A percentile compares a stretch with the other conserved stretches of the same genome.
Conservation (phyloP, 1,139 yeast genomes). For the Candida freyschussii region DNA sequence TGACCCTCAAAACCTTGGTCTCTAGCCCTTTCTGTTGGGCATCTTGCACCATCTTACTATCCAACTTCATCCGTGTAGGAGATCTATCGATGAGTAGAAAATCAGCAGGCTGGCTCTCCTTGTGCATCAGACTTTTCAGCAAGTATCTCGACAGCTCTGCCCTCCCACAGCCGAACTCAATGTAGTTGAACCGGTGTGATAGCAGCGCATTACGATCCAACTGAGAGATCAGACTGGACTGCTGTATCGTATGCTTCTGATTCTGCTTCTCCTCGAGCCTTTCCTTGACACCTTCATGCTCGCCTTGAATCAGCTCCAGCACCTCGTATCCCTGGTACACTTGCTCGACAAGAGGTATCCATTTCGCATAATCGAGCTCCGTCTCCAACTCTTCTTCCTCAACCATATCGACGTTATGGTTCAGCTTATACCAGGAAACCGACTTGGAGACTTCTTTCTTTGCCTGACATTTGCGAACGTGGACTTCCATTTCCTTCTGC, state of each 20-base stretch:
- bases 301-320: conserved; percentile 17
- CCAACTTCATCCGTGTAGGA: conserved; percentile 74
- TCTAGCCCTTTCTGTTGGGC: conserved; percentile 25
- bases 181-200: conserved; percentile 36
- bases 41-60: conserved; percentile 59
- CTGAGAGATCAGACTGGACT: conserved; percentile 74
- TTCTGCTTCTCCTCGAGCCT: conserved; percentile 38
- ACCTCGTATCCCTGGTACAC: conserved; percentile 24
- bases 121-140: conserved; percentile 39
- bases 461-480: conserved; percentile 54
- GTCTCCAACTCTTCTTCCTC: conserved; percentile 7
- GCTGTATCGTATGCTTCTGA: conserved; percentile 78
- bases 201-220: conserved; percentile 43
- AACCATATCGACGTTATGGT: conserved; percentile 22
- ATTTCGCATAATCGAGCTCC: conserved; percentile 25
- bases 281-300: conserved; percentile 25
- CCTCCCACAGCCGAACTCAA: conserved; percentile 90
- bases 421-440: conserved; percentile 33
- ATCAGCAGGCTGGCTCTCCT: conserved; percentile 28
- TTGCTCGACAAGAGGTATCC: conserved; percentile 32
- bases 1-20: conserved; percentile 36
- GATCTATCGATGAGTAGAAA: conserved; percentile 74
- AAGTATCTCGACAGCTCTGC: conserved; percentile 76
- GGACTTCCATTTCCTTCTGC: conserved; percentile 51
- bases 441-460: conserved; percentile 33